Evolutionary conservation across 176 grass and related monocot species (phyloP).

Genomic region (Dactylis glomerata): DNA sequence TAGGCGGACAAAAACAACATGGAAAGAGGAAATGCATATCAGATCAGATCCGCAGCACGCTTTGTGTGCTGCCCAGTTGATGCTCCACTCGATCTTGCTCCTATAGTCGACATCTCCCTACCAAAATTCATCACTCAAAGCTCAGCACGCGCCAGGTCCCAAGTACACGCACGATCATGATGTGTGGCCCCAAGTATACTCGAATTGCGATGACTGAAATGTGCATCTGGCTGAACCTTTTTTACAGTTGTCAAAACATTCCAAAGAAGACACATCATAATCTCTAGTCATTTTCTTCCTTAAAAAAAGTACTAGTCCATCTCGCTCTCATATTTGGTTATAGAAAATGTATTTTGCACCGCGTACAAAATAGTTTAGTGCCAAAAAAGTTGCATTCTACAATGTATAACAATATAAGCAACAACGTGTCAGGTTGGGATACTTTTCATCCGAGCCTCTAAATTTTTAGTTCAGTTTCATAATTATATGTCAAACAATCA

Average conservation of each 20-base stretch:
- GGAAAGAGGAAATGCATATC: slow-evolving; percentile 3
- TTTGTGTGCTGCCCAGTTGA: slow-evolving; percentile 37
- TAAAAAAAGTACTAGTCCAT: neutral
- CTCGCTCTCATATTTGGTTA: neutral
- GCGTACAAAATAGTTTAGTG: neutral
- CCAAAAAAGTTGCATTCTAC: neutral
- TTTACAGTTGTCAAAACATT: neutral
- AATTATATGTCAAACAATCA: too few species aligned
- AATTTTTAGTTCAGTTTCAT: neutral
- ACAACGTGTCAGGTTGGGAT: neutral
- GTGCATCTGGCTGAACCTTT: neutral
- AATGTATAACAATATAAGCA: neutral
- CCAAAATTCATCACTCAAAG: slow-evolving; percentile 37
- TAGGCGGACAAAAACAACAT: neutral
- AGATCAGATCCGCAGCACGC: neutral
- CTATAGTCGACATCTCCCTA: slow-evolving; percentile 18
- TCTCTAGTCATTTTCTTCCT: neutral
- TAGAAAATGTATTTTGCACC: neutral
- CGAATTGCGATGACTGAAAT: neutral
- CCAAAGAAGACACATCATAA: neutral
- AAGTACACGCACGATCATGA: slow-evolving; percentile 11
- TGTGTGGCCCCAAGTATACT: neutral
- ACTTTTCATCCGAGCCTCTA: neutral
- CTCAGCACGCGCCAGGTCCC: slow-evolving; percentile 26
- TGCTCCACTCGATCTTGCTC: slow-evolving; percentile 34